Conservation (phyloP, 2,329 filamentous ascomycete genomes). For the Sporothrix phasma region DNA sequence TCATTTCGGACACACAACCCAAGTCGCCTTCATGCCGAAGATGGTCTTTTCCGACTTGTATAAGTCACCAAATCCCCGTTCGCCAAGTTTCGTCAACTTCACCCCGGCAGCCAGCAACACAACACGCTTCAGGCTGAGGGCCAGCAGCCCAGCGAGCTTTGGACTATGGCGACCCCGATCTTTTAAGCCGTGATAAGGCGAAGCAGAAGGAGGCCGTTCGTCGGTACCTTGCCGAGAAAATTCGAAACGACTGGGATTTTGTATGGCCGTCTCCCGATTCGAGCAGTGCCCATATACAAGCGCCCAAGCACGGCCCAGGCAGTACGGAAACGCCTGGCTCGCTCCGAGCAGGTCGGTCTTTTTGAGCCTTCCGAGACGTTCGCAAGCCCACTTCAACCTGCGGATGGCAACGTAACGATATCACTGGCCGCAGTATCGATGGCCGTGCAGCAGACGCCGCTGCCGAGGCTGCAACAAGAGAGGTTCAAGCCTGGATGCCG, state of each 20-base stretch:
- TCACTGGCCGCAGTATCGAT: conserved; percentile 12
- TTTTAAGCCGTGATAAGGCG: conserved; percentile 50
- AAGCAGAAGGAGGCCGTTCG: conserved; percentile 55
- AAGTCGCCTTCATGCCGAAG: conserved; percentile 21
- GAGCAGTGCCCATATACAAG: background rate
- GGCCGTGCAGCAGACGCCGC: background rate
- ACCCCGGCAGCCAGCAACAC: conserved; percentile 18
- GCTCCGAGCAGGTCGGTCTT: conserved; percentile 10
- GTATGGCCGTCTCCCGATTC: conserved; percentile 37
- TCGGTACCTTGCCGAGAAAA: conserved; percentile 42
- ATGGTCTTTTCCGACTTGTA: conserved; percentile 54
- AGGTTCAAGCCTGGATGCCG: conserved; percentile 26
- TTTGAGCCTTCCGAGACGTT: conserved; percentile 11
- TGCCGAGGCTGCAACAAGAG: background rate
- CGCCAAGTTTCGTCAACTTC: conserved; percentile 40
- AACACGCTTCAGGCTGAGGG: conserved; percentile 15
- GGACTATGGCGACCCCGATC: conserved; percentile 47
- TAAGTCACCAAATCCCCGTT: conserved; percentile 45
- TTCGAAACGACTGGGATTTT: conserved; percentile 53
- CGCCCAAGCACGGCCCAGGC: background rate
- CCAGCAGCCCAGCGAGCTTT: conserved; percentile 12
- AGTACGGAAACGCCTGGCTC: background rate
- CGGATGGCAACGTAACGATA: background rate
- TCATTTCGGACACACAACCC: background rate
- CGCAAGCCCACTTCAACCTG: conserved; percentile 4